Evolutionary conservation across 2,329 filamentous ascomycete genomes (phyloP), one percentile per base, ranked within the genome.

Genomic region (Cyphellophora europaea): DNA sequence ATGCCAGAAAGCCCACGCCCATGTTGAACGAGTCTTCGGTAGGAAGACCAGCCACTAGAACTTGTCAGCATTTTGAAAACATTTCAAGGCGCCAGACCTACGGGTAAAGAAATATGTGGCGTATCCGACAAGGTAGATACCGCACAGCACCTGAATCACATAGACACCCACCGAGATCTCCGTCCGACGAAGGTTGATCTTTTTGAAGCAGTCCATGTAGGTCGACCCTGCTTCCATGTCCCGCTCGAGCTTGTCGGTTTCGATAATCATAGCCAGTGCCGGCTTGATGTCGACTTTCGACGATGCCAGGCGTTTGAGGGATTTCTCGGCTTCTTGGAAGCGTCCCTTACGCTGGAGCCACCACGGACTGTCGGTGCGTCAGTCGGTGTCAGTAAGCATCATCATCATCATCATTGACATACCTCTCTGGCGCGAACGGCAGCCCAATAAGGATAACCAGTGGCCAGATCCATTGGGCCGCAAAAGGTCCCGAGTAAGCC

Each of bases 31-130:
- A 55, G 32, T 58, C 39, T 4, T 53, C 51, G 8, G 50, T 46
- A 6, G 49, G 42, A 12, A 62, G 42, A 6, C 53, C 53, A 15
- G 52, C 52, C 17, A 51, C 41, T 44, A 14, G 10, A 15, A 6
- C 10, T 6, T 11, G 11, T 28, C 12, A 29, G 30, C 11, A 16
- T 17, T 32, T 15, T 32, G 31, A 13, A 27, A 3, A 14, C 5
- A 14, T 5, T 13, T 11, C n/a, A 27, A 17, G 15, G n/a, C 12
- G 27, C 6, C 15, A 10, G 11, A 38, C 41, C 17, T 30, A 41
- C 72, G 58, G 27, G 63, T 48, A 49, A 69, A 67, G 55, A 69
- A 69, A 45, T 68, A 69, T 2, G 59, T 65, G 6, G 58, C 56
- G 45, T 63, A 66, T 19, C 61, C 61, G 5, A 66, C 58, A 19